These are phyloP conservation scores for Macrophomina pseudophaseolina DNA, from an alignment of 2,329 filamentous ascomycete species.

Conservation along the genomic window DNA sequence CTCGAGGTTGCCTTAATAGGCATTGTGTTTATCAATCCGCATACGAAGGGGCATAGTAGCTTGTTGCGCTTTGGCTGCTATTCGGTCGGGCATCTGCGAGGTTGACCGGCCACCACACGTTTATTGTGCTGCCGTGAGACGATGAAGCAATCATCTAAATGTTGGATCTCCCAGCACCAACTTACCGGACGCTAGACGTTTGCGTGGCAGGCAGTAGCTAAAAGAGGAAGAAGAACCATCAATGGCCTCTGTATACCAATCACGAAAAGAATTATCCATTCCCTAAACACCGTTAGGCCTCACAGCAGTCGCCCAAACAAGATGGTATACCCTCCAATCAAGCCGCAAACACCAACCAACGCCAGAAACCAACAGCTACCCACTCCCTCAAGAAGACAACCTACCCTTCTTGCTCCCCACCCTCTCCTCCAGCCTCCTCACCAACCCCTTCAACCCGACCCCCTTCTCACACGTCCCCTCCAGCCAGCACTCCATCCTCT, in stretches of 20 bases:
- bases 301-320: neutral
- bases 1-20: neutral
- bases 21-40: neutral
- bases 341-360: neutral
- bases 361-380: neutral
- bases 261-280: neutral
- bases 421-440: slow-evolving; percentile 66
- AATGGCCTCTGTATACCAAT: no score
- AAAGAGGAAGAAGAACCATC: no score
- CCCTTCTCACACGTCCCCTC: slow-evolving; percentile 83
- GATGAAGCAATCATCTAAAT: no score
- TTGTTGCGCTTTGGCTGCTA: no score
- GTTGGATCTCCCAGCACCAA: no score
- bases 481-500: slow-evolving; percentile 84
- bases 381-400: neutral
- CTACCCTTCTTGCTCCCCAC: slow-evolving; percentile 55
- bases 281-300: neutral
- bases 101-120: no score
- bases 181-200: no score
- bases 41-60: no score
- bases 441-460: slow-evolving; percentile 59
- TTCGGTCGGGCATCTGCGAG: no score
- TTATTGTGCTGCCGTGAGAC: no score
- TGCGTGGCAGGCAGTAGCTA: no score
- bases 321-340: neutral